These are phyloP conservation scores for Entomophthora muscae DNA, from an alignment of 371 early-diverging fungal genomes.

Conservation along the genomic window DNA sequence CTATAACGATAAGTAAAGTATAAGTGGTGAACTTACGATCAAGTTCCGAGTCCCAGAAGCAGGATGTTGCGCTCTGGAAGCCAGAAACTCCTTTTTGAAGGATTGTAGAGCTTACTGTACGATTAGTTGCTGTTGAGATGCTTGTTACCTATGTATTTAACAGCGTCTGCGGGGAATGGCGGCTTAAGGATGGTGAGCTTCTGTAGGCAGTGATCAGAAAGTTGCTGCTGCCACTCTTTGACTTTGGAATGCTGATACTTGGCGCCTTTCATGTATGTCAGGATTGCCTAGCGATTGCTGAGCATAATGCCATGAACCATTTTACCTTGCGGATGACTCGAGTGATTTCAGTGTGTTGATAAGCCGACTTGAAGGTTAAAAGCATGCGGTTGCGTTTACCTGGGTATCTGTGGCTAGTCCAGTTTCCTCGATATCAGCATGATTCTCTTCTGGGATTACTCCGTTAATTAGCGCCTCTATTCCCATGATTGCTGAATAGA, in stretches of 20 bases:
- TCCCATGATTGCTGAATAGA: too few relatives aligned
- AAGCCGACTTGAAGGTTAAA: background rate
- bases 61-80: conserved; percentile 2
- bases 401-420: background rate
- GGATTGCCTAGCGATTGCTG: background rate
- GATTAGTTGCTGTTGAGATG: background rate
- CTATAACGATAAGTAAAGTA: background rate
- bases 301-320: background rate
- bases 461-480: background rate
- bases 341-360: background rate
- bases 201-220: background rate
- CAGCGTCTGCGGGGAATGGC: background rate
- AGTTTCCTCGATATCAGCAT: background rate
- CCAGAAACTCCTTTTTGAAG: background rate
- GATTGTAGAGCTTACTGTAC: background rate
- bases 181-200: background rate
- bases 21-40: background rate
- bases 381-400: background rate
- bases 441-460: background rate
- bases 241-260: background rate
- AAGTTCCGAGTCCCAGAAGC: background rate
- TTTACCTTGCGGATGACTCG: background rate
- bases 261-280: conserved; percentile 2
- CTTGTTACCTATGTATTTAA: background rate
- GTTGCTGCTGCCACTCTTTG: background rate